A percentile compares a stretch with the other conserved stretches of the same genome.
Conservation (phyloP, 805 yeast species). For the Yamadazyma akitaensis region DNA sequence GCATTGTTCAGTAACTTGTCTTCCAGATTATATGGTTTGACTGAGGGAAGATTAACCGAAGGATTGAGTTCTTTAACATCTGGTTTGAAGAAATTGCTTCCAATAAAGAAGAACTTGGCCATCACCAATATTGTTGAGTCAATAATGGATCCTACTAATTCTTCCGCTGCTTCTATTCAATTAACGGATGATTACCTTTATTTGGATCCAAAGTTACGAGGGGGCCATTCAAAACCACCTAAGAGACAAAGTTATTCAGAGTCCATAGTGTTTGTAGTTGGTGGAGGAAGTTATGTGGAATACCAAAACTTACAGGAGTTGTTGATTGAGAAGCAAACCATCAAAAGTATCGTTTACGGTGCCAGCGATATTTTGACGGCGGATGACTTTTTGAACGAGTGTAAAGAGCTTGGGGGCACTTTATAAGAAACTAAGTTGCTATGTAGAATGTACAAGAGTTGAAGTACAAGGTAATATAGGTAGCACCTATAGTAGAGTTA, state of each 20-base stretch:
- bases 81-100: conserved; percentile 81
- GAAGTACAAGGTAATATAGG: neutral
- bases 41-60: conserved; percentile 78
- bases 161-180: conserved; percentile 59
- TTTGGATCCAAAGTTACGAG: conserved; percentile 88
- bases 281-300: conserved; percentile 95
- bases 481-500: no score
- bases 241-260: conserved; percentile 77
- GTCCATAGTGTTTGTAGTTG: conserved; percentile 86
- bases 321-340: conserved; percentile 40
- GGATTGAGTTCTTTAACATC: conserved; percentile 88
- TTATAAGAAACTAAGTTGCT: neutral
- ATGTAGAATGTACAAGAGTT: neutral
- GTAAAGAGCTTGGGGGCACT: conserved; percentile 40
- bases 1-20: conserved; percentile 73
- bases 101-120: conserved; percentile 85
- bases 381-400: conserved; percentile 62
- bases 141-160: conserved; percentile 74
- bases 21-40: conserved; percentile 73
- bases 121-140: conserved; percentile 89
- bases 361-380: conserved; percentile 77
- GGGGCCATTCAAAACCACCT: conserved; percentile 87
- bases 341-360: conserved; percentile 75
- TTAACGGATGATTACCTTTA: conserved; percentile 86
- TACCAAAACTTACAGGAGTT: conserved; percentile 93